phyloP scores from a whole-genome alignment of 139 green algal species.

The Diplosphaera chodatii region DNA sequence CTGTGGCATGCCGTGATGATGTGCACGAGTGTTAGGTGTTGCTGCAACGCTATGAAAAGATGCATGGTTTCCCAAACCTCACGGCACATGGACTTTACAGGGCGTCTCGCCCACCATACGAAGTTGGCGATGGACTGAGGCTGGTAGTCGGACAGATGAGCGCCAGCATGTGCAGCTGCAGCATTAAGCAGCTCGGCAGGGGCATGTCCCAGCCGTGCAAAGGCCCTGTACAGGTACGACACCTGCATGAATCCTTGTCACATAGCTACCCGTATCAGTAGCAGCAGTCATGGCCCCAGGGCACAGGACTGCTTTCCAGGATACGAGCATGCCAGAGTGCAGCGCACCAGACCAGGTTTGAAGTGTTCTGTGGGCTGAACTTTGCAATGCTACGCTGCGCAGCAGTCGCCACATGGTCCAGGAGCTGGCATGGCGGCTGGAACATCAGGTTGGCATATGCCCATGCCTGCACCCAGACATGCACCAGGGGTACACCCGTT shows the following conservation, averaged over 20 bases:
- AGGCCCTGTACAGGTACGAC: neutral
- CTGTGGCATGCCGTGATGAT: too few species aligned
- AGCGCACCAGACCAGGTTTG: slow-evolving; percentile 36
- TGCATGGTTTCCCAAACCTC: too few species aligned
- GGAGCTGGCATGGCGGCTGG: neutral
- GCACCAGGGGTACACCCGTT: slow-evolving; percentile 10
- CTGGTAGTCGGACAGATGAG: slow-evolving; percentile 1
- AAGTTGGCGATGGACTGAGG: slow-evolving; percentile 11
- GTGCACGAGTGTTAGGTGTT: too few species aligned
- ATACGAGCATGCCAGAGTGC: too few species aligned
- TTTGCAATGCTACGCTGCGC: slow-evolving; percentile 10
- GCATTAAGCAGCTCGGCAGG: neutral
- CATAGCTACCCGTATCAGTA: too few species aligned
- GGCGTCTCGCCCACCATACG: neutral
- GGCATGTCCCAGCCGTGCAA: neutral
- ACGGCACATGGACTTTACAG: too few species aligned
- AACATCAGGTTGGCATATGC: slow-evolving; percentile 29
- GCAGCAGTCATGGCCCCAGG: too few species aligned
- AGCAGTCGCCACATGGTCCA: slow-evolving; percentile 10
- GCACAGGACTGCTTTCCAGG: too few species aligned
- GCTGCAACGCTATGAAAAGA: too few species aligned
- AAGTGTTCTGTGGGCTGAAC: slow-evolving; percentile 40
- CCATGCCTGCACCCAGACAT: slow-evolving; percentile 15
- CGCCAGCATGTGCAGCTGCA: neutral
- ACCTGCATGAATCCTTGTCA: too few species aligned